A percentile compares a stretch with the other conserved stretches of the same genome.
Evolutionary conservation across 1,284 basidiomycete genomes (phyloP).

Genomic region (Rhodofomes roseus): DNA sequence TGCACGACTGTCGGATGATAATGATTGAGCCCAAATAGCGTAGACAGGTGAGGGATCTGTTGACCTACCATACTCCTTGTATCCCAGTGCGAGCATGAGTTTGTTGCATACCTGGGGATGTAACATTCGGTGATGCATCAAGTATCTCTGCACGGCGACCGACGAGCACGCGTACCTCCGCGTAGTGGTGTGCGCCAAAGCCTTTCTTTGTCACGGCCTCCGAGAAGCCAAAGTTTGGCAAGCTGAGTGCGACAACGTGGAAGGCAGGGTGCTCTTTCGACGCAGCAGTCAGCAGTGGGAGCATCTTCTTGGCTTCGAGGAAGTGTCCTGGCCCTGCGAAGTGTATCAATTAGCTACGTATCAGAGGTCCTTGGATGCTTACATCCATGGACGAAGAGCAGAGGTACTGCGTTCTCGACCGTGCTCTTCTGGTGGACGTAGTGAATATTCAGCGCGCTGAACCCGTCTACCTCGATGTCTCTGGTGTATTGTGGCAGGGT

Average conservation of each 20-base stretch:
- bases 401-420: constrained; percentile 39
- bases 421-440: constrained; percentile 46
- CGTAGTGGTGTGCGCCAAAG: constrained; percentile 29
- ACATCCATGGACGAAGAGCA: constrained; percentile 54
- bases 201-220: constrained; percentile 31
- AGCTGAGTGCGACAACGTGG: constrained; percentile 42
- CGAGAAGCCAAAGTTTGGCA: constrained; percentile 40
- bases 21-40: not conserved
- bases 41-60: too few species aligned
- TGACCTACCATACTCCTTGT: constrained; percentile 41
- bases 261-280: constrained; percentile 32
- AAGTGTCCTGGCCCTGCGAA: constrained; percentile 41
- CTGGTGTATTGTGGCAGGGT: constrained; percentile 45
- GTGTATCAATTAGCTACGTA: not conserved
- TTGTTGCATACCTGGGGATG: constrained; percentile 35
- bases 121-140: not conserved
- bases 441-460: constrained; percentile 42
- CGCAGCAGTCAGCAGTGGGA: constrained; percentile 23
- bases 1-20: constrained; percentile 33
- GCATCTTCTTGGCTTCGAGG: constrained; percentile 35
- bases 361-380: constrained; percentile 14
- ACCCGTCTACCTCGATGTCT: constrained; percentile 40
- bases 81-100: constrained; percentile 43
- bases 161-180: constrained; percentile 10
- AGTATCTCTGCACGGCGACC: not conserved